A percentile compares a stretch with the other conserved stretches of the same genome.
Evolutionary conservation across 495 filamentous ascomycete species (phyloP).

Genomic region (Penicillium riverlandense): DNA sequence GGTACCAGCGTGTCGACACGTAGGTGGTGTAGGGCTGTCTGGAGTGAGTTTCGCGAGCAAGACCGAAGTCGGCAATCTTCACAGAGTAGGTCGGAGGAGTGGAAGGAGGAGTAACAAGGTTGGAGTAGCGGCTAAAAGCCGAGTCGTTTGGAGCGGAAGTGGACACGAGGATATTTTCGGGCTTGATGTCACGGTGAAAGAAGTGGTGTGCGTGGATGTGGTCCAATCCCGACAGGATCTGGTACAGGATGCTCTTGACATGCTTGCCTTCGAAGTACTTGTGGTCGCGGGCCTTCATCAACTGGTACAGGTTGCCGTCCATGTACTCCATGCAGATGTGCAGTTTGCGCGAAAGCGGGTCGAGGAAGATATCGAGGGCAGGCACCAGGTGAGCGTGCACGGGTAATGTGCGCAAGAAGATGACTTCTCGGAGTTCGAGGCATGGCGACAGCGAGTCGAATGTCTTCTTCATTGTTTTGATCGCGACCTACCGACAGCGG

Average conservation of each 20-base stretch:
- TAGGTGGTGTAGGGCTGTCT: constrained; percentile 97
- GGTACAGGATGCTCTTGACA: constrained; percentile 96
- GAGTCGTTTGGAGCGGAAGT: constrained; percentile 80
- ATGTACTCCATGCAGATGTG: constrained; percentile 99
- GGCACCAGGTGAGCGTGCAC: constrained; percentile 88
- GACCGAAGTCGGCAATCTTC: constrained; percentile 98
- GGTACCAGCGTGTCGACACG: constrained; percentile 97
- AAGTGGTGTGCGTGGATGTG: constrained; percentile 97
- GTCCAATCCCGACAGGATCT: constrained; percentile 92
- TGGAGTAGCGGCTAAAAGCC: constrained; percentile 85
- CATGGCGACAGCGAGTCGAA: constrained; percentile 89
- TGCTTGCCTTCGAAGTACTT: constrained; percentile 83
- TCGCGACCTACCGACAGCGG: constrained; percentile 66
- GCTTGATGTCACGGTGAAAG: constrained; percentile 99
- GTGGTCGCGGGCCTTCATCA: constrained; percentile 97
- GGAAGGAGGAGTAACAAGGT: constrained; percentile 87
- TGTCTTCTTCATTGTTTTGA: constrained; percentile 99
- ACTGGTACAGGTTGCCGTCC: constrained; percentile 97
- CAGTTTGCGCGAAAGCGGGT: constrained; percentile 88
- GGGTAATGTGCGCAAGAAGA: constrained; percentile 87
- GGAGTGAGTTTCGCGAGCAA: constrained; percentile 95
- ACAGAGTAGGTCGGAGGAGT: constrained; percentile 91
- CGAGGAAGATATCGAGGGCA: constrained; percentile 96
- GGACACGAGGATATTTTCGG: constrained; percentile 97
- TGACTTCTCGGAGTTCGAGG: constrained; percentile 89